Evolutionary conservation across 1,284 basidiomycete genomes (phyloP).

Genomic region (Fomes fomentarius): DNA sequence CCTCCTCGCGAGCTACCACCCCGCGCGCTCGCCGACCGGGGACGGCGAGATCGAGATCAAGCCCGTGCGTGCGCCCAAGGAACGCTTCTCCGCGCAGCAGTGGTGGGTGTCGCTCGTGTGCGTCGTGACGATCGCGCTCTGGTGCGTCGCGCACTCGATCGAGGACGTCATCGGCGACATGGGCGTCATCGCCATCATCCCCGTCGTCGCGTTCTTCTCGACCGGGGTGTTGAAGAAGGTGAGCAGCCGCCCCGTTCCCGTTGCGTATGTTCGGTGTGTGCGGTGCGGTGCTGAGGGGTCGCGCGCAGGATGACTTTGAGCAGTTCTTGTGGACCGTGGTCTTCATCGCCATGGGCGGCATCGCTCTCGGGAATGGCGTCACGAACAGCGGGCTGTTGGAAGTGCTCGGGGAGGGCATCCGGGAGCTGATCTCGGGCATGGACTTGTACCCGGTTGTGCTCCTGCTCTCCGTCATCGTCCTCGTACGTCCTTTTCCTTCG

Average conservation of each 20-base stretch:
- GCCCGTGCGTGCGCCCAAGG: slow-evolving; percentile 80
- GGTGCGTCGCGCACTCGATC: slow-evolving; percentile 89
- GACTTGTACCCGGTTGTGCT: slow-evolving; percentile 84
- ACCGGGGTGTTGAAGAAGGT: slow-evolving; percentile 95
- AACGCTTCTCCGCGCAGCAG: slow-evolving; percentile 83
- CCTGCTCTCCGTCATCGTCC: slow-evolving; percentile 82
- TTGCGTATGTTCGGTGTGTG: not conserved
- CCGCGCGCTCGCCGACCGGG: slow-evolving; percentile 69
- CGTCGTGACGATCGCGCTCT: slow-evolving; percentile 85
- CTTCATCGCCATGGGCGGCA: slow-evolving; percentile 98
- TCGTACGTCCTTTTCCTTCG: slow-evolving; percentile 58
- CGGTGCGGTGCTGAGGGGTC: no score
- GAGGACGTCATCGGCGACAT: slow-evolving; percentile 90
- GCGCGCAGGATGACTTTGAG: slow-evolving; percentile 86
- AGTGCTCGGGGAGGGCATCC: slow-evolving; percentile 75
- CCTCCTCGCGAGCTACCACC: slow-evolving; percentile 83
- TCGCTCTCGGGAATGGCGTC: slow-evolving; percentile 95
- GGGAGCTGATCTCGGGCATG: slow-evolving; percentile 70
- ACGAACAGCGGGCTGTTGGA: slow-evolving; percentile 87
- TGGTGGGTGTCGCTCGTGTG: slow-evolving; percentile 91
- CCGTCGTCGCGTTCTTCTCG: slow-evolving; percentile 93
- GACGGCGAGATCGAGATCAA: slow-evolving; percentile 84
- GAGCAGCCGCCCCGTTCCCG: slow-evolving; percentile 16
- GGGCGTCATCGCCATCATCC: slow-evolving; percentile 96
- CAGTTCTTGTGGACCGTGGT: slow-evolving; percentile 95